Evolutionary conservation across 306 rosid species (phyloP).

Genomic region (Hippophae gyantsensis): DNA sequence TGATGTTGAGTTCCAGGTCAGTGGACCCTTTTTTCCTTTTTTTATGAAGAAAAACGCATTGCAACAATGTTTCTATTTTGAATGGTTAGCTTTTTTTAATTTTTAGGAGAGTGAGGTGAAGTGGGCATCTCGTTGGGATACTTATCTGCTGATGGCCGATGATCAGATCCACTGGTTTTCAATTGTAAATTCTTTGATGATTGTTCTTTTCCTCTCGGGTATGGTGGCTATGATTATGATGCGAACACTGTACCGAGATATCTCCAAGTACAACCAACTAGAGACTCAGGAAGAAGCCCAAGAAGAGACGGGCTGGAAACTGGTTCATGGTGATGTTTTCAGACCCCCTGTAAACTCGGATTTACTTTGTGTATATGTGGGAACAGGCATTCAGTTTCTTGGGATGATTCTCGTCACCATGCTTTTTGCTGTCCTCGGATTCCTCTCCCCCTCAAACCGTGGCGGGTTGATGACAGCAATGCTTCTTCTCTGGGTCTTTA

Average conservation of each 20-base stretch:
- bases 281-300: constrained; percentile 93
- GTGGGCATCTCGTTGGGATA: constrained; percentile 98
- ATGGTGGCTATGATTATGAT: constrained; percentile 98
- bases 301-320: constrained; percentile 93
- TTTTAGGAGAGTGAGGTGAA: constrained; percentile 78
- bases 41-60: neutral
- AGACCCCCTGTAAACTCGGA: constrained; percentile 73
- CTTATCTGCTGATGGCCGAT: constrained; percentile 92
- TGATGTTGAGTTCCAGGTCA: constrained; percentile 85
- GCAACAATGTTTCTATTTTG: constrained; percentile 1
- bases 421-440: constrained; percentile 83
- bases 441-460: constrained; percentile 82
- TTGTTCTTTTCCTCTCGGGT: constrained; percentile 81
- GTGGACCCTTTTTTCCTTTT: constrained; percentile 5
- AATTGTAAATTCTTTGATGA: constrained; percentile 77
- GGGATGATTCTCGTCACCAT: constrained; percentile 87
- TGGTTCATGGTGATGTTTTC: constrained; percentile 80
- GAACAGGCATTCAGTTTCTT: constrained; percentile 86
- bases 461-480: constrained; percentile 88
- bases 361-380: constrained; percentile 67
- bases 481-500: constrained; percentile 86
- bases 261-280: constrained; percentile 81
- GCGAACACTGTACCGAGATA: constrained; percentile 92
- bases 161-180: constrained; percentile 98
- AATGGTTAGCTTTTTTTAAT: constrained; percentile 11